phyloP scores from a whole-genome alignment of 73 alveolate genomes.

The Tetrahymena borealis region DNA sequence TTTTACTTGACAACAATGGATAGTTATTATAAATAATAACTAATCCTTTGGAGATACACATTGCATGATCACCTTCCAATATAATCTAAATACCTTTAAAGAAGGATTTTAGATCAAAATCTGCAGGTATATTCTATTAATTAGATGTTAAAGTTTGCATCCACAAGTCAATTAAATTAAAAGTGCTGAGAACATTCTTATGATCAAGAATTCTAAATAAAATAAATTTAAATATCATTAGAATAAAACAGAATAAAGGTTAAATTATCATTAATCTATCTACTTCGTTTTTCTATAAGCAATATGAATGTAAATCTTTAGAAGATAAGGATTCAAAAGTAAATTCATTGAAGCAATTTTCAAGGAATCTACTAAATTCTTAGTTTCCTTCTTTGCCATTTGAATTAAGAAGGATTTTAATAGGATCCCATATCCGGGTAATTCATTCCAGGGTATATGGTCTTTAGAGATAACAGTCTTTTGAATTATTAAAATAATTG shows the following conservation, averaged over 20 bases:
- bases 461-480: conserved; percentile 47
- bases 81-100: conserved; percentile 53
- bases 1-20: conserved; percentile 49
- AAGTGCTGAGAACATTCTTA: conserved; percentile 47
- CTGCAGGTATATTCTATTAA: conserved; percentile 53
- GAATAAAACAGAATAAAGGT: background rate
- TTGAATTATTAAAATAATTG: background rate
- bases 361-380: conserved; percentile 70
- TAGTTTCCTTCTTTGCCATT: conserved; percentile 62
- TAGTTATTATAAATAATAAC: conserved; percentile 52
- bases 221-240: background rate
- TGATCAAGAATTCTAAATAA: conserved; percentile 44
- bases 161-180: conserved; percentile 56
- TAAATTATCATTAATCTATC: background rate
- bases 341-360: conserved; percentile 56
- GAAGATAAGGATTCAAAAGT: conserved; percentile 44
- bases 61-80: conserved; percentile 55
- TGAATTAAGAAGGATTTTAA: conserved; percentile 61
- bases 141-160: conserved; percentile 40
- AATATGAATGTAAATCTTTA: conserved; percentile 58
- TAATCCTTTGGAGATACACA: conserved; percentile 55
- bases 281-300: conserved; percentile 55
- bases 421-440: conserved; percentile 74
- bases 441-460: conserved; percentile 59
- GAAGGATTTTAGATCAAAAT: conserved; percentile 55